A percentile compares a stretch with the other conserved stretches of the same genome.
phyloP scores from a whole-genome alignment of 305 asterid species.

The Nicotiana rustica region DNA sequence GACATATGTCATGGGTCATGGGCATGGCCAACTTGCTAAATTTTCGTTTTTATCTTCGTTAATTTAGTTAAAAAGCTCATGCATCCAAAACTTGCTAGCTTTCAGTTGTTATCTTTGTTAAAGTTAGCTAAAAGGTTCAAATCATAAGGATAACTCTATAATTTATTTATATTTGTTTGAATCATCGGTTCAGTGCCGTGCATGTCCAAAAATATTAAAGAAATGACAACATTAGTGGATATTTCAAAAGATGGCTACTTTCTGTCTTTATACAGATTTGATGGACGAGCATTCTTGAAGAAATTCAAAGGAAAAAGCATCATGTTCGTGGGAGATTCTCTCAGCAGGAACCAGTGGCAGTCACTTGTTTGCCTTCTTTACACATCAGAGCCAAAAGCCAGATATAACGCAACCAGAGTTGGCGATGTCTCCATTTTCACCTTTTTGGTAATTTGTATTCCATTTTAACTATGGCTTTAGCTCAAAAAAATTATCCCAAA shows the following conservation, averaged over 20 bases:
- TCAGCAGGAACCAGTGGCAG: slow-evolving; percentile 79
- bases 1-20: too few relatives aligned
- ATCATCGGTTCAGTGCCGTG: not conserved
- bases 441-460: slow-evolving; percentile 47
- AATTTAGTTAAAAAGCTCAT: not conserved
- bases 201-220: not conserved
- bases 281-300: slow-evolving; percentile 59
- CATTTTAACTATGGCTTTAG: too few relatives aligned
- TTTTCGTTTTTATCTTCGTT: not conserved
- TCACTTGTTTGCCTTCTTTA: slow-evolving; percentile 69
- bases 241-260: not conserved
- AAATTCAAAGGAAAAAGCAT: slow-evolving; percentile 65
- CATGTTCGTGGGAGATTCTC: slow-evolving; percentile 85
- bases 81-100: not conserved
- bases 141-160: not conserved
- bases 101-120: not conserved
- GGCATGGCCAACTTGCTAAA: not conserved
- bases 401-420: slow-evolving; percentile 38
- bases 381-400: slow-evolving; percentile 50
- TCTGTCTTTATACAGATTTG: slow-evolving; percentile 49
- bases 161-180: not conserved
- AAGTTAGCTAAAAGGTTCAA: not conserved
- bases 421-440: slow-evolving; percentile 58
- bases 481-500: too few relatives aligned
- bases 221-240: not conserved